Evolutionary conservation across 768 basidiomycete species (phyloP).

Genomic region (Lactarius psammicola): DNA sequence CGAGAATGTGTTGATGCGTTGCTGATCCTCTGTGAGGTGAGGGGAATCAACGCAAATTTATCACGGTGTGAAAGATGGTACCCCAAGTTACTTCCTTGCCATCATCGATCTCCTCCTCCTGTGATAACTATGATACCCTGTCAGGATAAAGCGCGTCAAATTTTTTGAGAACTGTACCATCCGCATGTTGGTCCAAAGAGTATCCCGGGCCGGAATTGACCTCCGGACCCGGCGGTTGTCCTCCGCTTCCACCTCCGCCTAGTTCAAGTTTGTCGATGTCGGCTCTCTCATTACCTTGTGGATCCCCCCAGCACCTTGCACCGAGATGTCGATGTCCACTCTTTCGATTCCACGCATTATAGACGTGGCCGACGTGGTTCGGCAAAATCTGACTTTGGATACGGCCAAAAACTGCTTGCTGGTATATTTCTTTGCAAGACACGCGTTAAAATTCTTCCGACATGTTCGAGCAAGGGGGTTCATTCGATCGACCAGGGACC

Average conservation of each 20-base stretch:
- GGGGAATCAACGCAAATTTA: neutral
- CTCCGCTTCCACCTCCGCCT: neutral
- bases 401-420: constrained; percentile 56
- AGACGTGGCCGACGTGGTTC: constrained; percentile 11
- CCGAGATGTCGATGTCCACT: constrained; percentile 13
- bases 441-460: constrained; percentile 52
- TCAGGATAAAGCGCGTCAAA: neutral
- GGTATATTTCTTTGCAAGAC: constrained; percentile 54
- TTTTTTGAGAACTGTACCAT: constrained; percentile 44
- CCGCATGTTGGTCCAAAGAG: constrained; percentile 43
- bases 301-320: neutral
- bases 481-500: constrained; percentile 45
- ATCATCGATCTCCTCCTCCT: constrained; percentile 75
- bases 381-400: constrained; percentile 35
- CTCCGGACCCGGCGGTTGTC: neutral
- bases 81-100: constrained; percentile 84
- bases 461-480: constrained; percentile 67
- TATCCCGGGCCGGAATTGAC: neutral
- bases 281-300: neutral
- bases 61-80: constrained; percentile 32
- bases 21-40: constrained; percentile 60
- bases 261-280: neutral
- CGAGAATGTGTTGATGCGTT: constrained; percentile 88
- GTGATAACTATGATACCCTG: constrained; percentile 52
- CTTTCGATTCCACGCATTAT: constrained; percentile 20